A percentile compares a stretch with the other conserved stretches of the same genome.
Evolutionary conservation across 192 early-diverging fungal species (phyloP).

Genomic region (Anaeromyces robustus): DNA sequence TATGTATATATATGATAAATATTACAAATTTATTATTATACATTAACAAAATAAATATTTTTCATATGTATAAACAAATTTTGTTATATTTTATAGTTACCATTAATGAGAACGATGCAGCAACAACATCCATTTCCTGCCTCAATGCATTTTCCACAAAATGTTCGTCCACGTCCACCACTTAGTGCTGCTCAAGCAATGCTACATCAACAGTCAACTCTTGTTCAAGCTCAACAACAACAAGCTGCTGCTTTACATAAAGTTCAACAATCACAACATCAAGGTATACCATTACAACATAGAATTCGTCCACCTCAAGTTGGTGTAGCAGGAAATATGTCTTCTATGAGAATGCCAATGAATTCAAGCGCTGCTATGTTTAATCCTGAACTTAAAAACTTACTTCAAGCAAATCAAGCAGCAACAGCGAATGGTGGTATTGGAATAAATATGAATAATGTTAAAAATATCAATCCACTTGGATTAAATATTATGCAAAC

Average conservation of each 20-base stretch:
- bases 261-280: not conserved
- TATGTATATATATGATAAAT: not conserved
- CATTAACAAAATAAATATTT: too few species aligned
- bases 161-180: not conserved
- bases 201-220: not conserved
- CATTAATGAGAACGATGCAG: not conserved
- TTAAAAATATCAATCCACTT: not conserved
- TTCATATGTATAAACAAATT: too few species aligned
- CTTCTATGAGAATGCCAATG: not conserved
- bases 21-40: not conserved
- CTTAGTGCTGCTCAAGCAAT: not conserved
- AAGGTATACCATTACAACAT: not conserved
- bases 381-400: not conserved
- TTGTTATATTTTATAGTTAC: too few species aligned
- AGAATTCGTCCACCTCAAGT: not conserved
- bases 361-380: not conserved
- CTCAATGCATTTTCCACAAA: not conserved
- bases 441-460: not conserved
- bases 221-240: not conserved
- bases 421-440: not conserved
- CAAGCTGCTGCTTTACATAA: not conserved
- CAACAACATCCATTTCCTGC: not conserved
- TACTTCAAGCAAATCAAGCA: not conserved
- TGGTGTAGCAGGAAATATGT: not conserved
- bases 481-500: not conserved